These are phyloP conservation scores for Suillus paluster DNA, from an alignment of 768 basidiomycete species.

Conservation along the genomic window DNA sequence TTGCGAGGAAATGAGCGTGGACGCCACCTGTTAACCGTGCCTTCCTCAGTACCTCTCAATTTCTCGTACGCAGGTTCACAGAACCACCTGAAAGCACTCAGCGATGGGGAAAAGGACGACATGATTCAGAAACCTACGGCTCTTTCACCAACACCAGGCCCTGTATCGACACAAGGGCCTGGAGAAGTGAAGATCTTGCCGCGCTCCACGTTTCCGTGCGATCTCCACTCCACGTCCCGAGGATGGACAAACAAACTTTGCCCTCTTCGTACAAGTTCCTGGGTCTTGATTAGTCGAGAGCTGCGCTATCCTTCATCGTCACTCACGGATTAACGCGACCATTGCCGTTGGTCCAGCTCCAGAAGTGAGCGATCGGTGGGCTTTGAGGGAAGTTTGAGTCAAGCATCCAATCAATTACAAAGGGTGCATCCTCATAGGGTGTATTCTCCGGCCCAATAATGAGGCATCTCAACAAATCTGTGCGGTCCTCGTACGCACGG, in stretches of 20 bases:
- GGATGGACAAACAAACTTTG: slow-evolving; percentile 90
- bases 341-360: slow-evolving; percentile 94
- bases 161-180: slow-evolving; percentile 93
- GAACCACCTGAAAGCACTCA: slow-evolving; percentile 62
- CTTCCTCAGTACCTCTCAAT: slow-evolving; percentile 87
- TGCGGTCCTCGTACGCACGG: slow-evolving; percentile 87
- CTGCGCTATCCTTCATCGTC: neutral
- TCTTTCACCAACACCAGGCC: slow-evolving; percentile 92
- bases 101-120: slow-evolving; percentile 8
- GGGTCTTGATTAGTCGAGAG: slow-evolving; percentile 7
- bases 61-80: slow-evolving; percentile 96
- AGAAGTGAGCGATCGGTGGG: slow-evolving; percentile 88
- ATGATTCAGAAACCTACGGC: slow-evolving; percentile 59
- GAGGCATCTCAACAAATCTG: slow-evolving; percentile 83
- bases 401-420: slow-evolving; percentile 93
- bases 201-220: slow-evolving; percentile 87
- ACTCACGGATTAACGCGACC: slow-evolving; percentile 88
- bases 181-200: slow-evolving; percentile 81
- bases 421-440: slow-evolving; percentile 94
- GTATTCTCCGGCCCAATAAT: slow-evolving; percentile 95
- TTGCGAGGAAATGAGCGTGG: neutral
- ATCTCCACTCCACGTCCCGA: slow-evolving; percentile 93
- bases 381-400: slow-evolving; percentile 82
- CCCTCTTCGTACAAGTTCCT: slow-evolving; percentile 95
- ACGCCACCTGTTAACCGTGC: slow-evolving; percentile 77